Evolutionary conservation across 208 protist genomes (phyloP).

Genomic region (Leishmania braziliensis): DNA sequence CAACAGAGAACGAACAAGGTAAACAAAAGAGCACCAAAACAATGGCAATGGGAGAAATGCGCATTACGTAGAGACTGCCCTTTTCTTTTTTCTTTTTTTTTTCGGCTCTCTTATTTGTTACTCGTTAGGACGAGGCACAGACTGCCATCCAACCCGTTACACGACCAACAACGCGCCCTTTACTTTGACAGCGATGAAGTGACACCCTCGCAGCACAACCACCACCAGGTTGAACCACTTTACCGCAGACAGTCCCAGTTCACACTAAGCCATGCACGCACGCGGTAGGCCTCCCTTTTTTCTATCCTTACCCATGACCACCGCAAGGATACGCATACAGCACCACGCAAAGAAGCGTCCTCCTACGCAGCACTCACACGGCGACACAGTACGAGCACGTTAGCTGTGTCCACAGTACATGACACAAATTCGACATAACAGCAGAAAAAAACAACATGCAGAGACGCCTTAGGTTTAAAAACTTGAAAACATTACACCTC

Average conservation of each 20-base stretch:
- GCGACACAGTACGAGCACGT: background rate
- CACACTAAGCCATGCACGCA: no score
- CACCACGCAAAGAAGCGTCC: background rate
- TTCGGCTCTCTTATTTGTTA: constrained; percentile 3
- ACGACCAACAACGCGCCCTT: no score
- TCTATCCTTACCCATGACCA: background rate
- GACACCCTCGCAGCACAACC: no score
- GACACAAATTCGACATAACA: background rate
- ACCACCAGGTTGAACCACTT: no score
- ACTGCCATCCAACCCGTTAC: no score
- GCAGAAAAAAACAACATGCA: background rate
- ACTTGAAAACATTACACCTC: background rate
- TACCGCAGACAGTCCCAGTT: no score
- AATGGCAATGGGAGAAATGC: background rate
- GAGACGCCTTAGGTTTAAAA: background rate
- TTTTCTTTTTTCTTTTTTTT: background rate
- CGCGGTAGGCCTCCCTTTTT: no score
- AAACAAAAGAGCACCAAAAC: background rate
- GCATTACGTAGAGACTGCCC: background rate
- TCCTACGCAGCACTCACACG: background rate
- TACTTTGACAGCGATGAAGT: no score
- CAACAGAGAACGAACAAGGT: background rate
- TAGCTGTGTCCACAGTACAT: background rate
- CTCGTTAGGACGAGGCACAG: background rate
- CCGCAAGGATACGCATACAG: background rate